Conservation (phyloP, 23 red algal genomes). For the Gracilariopsis chorda region DNA sequence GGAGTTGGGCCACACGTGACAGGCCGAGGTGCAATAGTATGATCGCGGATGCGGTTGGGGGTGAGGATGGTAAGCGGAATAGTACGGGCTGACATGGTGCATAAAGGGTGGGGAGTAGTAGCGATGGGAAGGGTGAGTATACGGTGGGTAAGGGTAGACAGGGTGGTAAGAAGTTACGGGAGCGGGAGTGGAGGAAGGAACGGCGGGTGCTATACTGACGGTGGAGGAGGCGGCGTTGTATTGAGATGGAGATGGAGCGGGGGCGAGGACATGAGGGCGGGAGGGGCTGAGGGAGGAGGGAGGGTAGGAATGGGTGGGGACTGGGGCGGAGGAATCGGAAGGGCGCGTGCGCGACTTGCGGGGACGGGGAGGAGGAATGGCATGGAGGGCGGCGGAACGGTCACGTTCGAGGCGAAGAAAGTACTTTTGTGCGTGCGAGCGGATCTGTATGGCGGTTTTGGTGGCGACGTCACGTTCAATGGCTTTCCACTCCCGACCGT, state of each 20-base stretch:
- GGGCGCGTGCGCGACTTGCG: constrained; percentile 42
- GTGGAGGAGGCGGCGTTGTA: neutral
- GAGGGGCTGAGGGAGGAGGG: neutral
- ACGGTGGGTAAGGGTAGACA: neutral
- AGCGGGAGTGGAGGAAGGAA: neutral
- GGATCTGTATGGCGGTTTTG: constrained; percentile 77
- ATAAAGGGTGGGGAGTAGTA: neutral
- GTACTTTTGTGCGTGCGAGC: constrained; percentile 89
- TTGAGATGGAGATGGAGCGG: neutral
- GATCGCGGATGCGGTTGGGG: no score
- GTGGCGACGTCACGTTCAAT: constrained; percentile 84
- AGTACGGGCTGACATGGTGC: neutral
- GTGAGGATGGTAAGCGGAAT: neutral
- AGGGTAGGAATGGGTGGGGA: neutral
- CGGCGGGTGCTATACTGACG: neutral
- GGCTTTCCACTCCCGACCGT: constrained; percentile 92
- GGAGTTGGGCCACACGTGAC: no score
- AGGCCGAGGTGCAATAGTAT: no score
- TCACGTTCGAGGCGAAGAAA: constrained; percentile 79
- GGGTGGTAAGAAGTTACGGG: constrained; percentile 11
- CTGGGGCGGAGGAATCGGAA: neutral
- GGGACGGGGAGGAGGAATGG: constrained; percentile 63
- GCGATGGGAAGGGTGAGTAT: neutral
- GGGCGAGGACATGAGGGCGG: neutral
- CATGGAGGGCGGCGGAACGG: constrained; percentile 35